Evolutionary conservation across 1,284 basidiomycete genomes (phyloP).

Genomic region (Cryptococcus maquisensis): DNA sequence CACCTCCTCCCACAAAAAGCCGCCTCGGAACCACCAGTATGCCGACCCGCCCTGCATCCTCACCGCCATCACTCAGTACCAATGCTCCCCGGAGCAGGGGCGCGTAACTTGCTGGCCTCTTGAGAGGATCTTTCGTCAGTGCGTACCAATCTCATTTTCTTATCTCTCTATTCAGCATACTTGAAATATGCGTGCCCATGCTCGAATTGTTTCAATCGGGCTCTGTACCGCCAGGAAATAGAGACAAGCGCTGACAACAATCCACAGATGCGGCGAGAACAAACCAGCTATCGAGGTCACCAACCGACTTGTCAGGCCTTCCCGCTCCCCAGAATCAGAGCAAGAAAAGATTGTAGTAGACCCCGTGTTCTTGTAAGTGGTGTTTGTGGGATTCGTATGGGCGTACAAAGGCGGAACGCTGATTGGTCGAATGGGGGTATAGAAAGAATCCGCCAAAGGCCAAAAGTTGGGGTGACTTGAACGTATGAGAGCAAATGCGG

Average conservation of each 20-base stretch:
- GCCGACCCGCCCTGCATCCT: conserved; percentile 22
- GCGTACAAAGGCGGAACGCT: neutral
- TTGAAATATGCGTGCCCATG: too few relatives aligned
- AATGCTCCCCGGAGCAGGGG: conserved; percentile 29
- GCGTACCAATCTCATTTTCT: conserved; percentile 5
- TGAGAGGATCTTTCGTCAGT: conserved; percentile 41
- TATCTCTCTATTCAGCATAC: neutral
- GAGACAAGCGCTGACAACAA: too few relatives aligned
- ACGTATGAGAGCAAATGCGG: conserved; percentile 1
- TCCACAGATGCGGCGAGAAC: conserved; percentile 27
- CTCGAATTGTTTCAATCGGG: too few relatives aligned
- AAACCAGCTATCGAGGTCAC: conserved; percentile 36
- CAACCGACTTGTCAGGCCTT: conserved; percentile 13
- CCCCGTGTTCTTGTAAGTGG: conserved; percentile 28
- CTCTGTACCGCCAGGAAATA: too few relatives aligned
- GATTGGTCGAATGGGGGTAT: neutral
- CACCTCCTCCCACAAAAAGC: neutral
- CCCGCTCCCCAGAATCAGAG: neutral
- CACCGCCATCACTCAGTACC: conserved; percentile 33
- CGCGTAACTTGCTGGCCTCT: conserved; percentile 38
- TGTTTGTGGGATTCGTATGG: conserved; percentile 3
- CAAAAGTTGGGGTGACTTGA: conserved; percentile 20
- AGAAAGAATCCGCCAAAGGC: conserved; percentile 30
- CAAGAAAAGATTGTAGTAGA: conserved; percentile 19
- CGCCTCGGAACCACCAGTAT: neutral